Percentiles rank a stretch among this genome's conserved stretches.
Evolutionary conservation across 2,329 filamentous ascomycete species (phyloP).

Genomic region (Aspergillus bombycis): DNA sequence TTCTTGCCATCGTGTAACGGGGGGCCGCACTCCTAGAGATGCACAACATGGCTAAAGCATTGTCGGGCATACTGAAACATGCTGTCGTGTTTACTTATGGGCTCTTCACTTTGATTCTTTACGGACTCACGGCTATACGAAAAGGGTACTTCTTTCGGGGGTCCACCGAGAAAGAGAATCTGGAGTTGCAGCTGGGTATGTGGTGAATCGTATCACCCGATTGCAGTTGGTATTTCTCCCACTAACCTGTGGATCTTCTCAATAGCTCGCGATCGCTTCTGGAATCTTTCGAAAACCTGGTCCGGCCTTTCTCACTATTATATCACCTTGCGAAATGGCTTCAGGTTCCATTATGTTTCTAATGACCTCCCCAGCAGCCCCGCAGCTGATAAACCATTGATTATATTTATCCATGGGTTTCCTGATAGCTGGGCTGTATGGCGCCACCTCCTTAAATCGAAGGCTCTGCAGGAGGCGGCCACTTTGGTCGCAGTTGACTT

Average conservation of each 20-base stretch:
- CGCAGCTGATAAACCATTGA: constrained; percentile 40
- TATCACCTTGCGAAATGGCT: constrained; percentile 51
- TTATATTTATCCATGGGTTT: constrained; percentile 63
- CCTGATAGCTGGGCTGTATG: constrained; percentile 62
- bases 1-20: background rate
- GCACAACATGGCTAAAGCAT: constrained; percentile 26
- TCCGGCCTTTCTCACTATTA: constrained; percentile 56
- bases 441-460: constrained; percentile 51
- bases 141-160: constrained; percentile 42
- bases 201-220: background rate
- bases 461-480: constrained; percentile 41
- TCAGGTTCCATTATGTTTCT: constrained; percentile 60
- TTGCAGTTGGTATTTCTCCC: background rate
- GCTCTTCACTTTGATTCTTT: constrained; percentile 39
- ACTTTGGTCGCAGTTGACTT: constrained; percentile 60
- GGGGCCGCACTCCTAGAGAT: background rate
- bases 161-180: constrained; percentile 42
- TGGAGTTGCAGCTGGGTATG: constrained; percentile 46
- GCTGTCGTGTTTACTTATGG: constrained; percentile 36
- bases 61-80: constrained; percentile 23
- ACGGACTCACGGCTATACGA: constrained; percentile 32
- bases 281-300: constrained; percentile 55
- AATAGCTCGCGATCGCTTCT: constrained; percentile 56
- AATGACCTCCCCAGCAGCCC: constrained; percentile 34
- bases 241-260: background rate